Evolutionary conservation across 805 yeast genomes (phyloP), one percentile per base, ranked within the genome.

Genomic region (Metschnikowia hibisci): DNA sequence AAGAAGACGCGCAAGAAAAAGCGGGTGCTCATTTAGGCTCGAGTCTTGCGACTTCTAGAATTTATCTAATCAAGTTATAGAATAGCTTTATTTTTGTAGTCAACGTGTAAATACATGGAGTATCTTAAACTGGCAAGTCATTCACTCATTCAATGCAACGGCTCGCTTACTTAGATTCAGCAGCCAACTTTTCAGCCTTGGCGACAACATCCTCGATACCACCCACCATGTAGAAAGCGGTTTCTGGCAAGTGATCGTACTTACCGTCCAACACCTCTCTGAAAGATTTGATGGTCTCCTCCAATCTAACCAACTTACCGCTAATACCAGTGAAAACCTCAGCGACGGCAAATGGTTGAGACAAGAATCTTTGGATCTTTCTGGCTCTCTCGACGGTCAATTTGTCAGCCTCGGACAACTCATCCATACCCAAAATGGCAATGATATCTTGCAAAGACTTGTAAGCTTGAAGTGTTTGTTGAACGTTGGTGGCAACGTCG

Each of bases 381-480:
- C 99, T 88, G 64, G 99, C 99, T 82, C 99, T 91, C 83, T 93
- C 99, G 74, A 93, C 99, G 57, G 98, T 91, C 71, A 93, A 84
- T 80, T 93, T 93, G 78, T 93, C 99, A 63, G 83, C 77, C 81
- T 93, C 99, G 58, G 97, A 89, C 79, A 93, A 84, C 82, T 93
- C 99, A 77, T 93, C 99, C 99, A 93, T 93, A 90, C 99, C 99
- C 75, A 93, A 86, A 82, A 93, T 93, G 75, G 99, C 99, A 84
- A 93, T 93, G 76, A 93, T 93, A 84, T 93, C 99, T 81, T 93
- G 99, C 73, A 93, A 82, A 62, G 99, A 93, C 82, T 93, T 93
- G 86, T 93, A 93, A 63, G 98, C 96, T 81, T 93, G 99, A 73
- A 93, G 81, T 62, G 99, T 93, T 80, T 90, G 93, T 81, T 93